A percentile compares a stretch with the other conserved stretches of the same genome.
phyloP scores from a whole-genome alignment of 179 eudicot genomes.

The Drosera spatulata region DNA sequence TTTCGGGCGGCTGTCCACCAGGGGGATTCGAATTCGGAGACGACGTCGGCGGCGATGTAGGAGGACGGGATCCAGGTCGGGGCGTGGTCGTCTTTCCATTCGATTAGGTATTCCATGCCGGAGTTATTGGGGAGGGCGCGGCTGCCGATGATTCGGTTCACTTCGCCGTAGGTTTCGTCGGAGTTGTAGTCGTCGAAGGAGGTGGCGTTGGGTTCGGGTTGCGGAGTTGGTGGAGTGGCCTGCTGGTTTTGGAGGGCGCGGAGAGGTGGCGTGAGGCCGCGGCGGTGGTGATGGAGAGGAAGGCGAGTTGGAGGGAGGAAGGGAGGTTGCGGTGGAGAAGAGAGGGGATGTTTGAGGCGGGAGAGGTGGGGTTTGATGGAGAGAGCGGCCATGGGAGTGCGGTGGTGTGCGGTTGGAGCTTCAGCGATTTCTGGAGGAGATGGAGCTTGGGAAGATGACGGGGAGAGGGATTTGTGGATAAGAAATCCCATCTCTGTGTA shows the following conservation, averaged over 20 bases:
- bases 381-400: slow-evolving; percentile 35
- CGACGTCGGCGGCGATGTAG: slow-evolving; percentile 59
- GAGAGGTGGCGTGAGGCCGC: slow-evolving; percentile 9
- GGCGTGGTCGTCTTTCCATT: slow-evolving; percentile 78
- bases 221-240: slow-evolving; percentile 10
- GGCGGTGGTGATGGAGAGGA: slow-evolving; percentile 11
- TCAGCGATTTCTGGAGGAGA: too few species aligned
- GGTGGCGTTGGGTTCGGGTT: slow-evolving; percentile 5
- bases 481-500: too few species aligned
- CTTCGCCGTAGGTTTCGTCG: slow-evolving; percentile 79
- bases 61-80: slow-evolving; percentile 88
- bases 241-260: slow-evolving; percentile 23
- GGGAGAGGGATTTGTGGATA: too few species aligned
- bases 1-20: slow-evolving; percentile 96
- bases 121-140: slow-evolving; percentile 27
- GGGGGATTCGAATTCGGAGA: slow-evolving; percentile 74
- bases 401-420: too few species aligned
- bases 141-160: slow-evolving; percentile 64
- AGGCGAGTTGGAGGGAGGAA: slow-evolving; percentile 10
- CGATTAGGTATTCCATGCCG: slow-evolving; percentile 79
- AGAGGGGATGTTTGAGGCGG: neutral
- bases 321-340: neutral
- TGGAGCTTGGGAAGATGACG: too few species aligned
- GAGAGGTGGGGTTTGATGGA: slow-evolving; percentile 27
- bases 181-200: slow-evolving; percentile 28